Conservation (phyloP, 2,329 filamentous ascomycete species). For the Phyllosticta citrichinensis region DNA sequence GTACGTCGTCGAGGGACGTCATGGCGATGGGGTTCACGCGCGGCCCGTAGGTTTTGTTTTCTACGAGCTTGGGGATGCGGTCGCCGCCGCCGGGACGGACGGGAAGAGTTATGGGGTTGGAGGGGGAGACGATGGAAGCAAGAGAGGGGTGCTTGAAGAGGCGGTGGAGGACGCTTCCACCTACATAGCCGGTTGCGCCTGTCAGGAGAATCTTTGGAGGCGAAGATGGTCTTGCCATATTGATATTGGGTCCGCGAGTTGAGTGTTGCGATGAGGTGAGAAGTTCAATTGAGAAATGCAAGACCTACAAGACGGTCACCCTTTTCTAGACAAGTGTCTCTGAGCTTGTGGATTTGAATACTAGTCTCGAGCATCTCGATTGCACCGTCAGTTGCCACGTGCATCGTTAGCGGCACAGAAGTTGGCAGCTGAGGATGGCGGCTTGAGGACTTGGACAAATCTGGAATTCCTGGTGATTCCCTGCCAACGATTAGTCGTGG, state of each 20-base stretch:
- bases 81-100: neutral
- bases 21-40: neutral
- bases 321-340: too few relatives aligned
- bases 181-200: slow-evolving; percentile 13
- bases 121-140: neutral
- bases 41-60: neutral
- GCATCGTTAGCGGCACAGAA: too few relatives aligned
- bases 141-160: slow-evolving; percentile 3
- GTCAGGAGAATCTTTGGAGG: slow-evolving; percentile 11
- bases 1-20: slow-evolving; percentile 10
- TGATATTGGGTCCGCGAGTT: neutral
- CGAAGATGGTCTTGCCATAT: neutral
- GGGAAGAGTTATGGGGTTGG: neutral
- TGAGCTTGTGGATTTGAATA: too few relatives aligned
- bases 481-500: too few relatives aligned
- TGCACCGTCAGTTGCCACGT: too few relatives aligned
- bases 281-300: too few relatives aligned
- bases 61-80: neutral
- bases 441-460: too few relatives aligned
- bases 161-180: slow-evolving; percentile 10
- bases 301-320: too few relatives aligned
- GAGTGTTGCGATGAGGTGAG: neutral
- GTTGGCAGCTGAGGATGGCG: too few relatives aligned
- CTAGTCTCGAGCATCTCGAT: too few relatives aligned
- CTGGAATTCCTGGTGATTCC: too few relatives aligned